phyloP scores from a whole-genome alignment of 768 basidiomycete species.

The Jaapia argillacea region DNA sequence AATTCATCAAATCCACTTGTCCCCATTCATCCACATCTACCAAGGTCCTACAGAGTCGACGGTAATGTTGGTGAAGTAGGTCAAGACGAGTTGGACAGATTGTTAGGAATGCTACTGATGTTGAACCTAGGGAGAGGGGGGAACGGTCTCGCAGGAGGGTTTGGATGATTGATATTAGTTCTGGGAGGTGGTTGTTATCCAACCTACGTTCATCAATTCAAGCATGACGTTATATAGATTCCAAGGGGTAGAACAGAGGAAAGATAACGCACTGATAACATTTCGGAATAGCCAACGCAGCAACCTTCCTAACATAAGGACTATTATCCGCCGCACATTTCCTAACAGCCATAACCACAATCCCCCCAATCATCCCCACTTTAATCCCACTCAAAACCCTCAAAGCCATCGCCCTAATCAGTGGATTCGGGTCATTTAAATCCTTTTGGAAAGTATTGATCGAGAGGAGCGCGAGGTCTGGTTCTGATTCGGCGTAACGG shows the following conservation, averaged over 20 bases:
- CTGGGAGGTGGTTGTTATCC: constrained; percentile 60
- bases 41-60: constrained; percentile 73
- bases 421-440: constrained; percentile 81
- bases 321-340: constrained; percentile 89
- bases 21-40: constrained; percentile 97
- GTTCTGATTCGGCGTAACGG: constrained; percentile 86
- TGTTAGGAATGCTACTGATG: constrained; percentile 74
- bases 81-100: constrained; percentile 86
- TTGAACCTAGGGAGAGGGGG: constrained; percentile 80
- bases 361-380: constrained; percentile 78
- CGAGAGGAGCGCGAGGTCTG: constrained; percentile 88
- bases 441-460: constrained; percentile 99
- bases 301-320: constrained; percentile 91
- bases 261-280: constrained; percentile 51
- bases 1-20: constrained; percentile 68
- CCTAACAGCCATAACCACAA: constrained; percentile 82
- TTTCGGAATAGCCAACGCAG: constrained; percentile 84
- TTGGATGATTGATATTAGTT: constrained; percentile 59
- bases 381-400: constrained; percentile 88
- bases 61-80: constrained; percentile 81
- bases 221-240: neutral
- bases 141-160: constrained; percentile 64
- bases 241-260: no score
- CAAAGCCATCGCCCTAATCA: constrained; percentile 94
- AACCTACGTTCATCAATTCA: constrained; percentile 36